Evolutionary conservation across 2,329 filamentous ascomycete genomes (phyloP).

Genomic region (Emergomyces pasteurianus): DNA sequence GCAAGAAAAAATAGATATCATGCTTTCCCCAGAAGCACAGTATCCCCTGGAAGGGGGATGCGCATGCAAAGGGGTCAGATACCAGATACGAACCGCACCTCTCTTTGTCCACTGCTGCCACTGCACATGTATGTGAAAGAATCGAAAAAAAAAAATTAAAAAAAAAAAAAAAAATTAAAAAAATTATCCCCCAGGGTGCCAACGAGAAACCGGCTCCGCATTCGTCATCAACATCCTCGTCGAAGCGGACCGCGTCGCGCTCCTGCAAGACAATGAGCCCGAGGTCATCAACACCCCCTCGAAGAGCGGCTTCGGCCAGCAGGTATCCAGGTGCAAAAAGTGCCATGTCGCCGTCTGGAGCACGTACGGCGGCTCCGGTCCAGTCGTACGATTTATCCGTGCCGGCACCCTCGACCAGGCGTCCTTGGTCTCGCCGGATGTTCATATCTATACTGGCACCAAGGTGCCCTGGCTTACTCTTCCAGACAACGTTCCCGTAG

Average conservation of each 20-base stretch:
- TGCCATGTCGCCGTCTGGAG: slow-evolving; percentile 34
- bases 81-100: slow-evolving; percentile 16
- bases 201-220: slow-evolving; percentile 33
- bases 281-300: slow-evolving; percentile 25
- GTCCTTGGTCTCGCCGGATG: slow-evolving; percentile 29
- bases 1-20: neutral
- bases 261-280: slow-evolving; percentile 14
- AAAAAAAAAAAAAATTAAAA: neutral
- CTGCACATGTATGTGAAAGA: slow-evolving; percentile 24
- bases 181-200: slow-evolving; percentile 22
- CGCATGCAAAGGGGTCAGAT: slow-evolving; percentile 18
- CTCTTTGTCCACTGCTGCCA: slow-evolving; percentile 38
- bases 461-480: slow-evolving; percentile 31
- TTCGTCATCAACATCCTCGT: slow-evolving; percentile 32
- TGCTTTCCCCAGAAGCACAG: slow-evolving; percentile 1
- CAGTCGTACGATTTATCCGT: slow-evolving; percentile 28
- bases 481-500: slow-evolving; percentile 22
- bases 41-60: slow-evolving; percentile 20
- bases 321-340: slow-evolving; percentile 32
- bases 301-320: slow-evolving; percentile 31
- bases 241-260: slow-evolving; percentile 26
- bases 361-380: slow-evolving; percentile 27
- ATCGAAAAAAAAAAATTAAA: neutral
- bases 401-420: slow-evolving; percentile 36
- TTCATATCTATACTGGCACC: slow-evolving; percentile 34